Evolutionary conservation across 75 land plant genomes (phyloP).

Genomic region (Pinus albicaulis): DNA sequence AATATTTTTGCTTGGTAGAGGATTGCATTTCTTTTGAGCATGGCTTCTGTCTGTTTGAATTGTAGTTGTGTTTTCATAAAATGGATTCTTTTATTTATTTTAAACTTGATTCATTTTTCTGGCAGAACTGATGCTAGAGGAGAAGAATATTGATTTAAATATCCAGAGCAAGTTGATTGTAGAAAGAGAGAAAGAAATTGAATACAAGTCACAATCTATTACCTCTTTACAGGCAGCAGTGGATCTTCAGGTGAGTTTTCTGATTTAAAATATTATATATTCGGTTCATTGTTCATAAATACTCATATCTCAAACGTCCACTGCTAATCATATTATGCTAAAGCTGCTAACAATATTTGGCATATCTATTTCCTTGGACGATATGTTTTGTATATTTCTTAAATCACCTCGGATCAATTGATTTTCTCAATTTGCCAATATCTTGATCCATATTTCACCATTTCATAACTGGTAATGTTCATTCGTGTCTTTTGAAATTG

Average conservation of each 20-base stretch:
- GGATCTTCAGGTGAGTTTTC: constrained; percentile 1
- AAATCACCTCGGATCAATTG: not conserved
- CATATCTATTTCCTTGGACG: not conserved
- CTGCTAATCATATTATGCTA: not conserved
- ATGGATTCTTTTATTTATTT: not conserved
- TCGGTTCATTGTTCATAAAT: not conserved
- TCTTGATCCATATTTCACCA: not conserved
- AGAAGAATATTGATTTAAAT: not conserved
- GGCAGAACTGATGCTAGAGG: not conserved
- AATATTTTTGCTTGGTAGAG: too few relatives aligned
- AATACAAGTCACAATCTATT: not conserved
- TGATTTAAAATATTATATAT: not conserved
- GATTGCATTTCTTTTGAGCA: too few relatives aligned
- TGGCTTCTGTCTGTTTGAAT: too few relatives aligned
- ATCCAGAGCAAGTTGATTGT: not conserved
- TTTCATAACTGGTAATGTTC: not conserved
- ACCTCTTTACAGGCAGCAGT: not conserved
- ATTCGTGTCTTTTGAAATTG: not conserved
- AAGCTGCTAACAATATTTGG: not conserved
- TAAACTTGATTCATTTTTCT: not conserved
- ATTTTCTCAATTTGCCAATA: not conserved
- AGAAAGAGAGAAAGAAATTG: constrained; percentile 3
- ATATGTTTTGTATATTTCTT: not conserved
- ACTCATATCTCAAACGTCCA: not conserved
- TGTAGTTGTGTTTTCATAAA: not conserved